A percentile compares a stretch with the other conserved stretches of the same genome.
phyloP scores from a whole-genome alignment of 2,329 filamentous ascomycete species.

The Basipetospora chlamydospora region DNA sequence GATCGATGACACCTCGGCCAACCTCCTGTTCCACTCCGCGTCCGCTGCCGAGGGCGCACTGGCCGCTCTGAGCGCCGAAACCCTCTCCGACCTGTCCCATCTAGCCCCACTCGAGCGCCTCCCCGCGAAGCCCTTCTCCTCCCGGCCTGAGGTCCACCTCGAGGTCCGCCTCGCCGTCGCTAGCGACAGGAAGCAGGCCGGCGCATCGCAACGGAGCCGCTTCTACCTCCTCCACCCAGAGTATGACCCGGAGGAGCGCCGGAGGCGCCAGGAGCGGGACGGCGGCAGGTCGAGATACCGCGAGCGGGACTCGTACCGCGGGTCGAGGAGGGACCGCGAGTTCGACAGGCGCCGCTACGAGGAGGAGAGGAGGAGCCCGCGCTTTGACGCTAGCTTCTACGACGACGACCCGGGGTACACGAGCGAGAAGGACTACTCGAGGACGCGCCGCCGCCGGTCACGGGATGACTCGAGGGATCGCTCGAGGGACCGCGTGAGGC shows the following conservation, averaged over 20 bases:
- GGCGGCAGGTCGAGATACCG: constrained; percentile 51
- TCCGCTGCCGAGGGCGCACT: constrained; percentile 38
- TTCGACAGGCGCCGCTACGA: constrained; percentile 23
- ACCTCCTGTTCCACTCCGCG: constrained; percentile 58
- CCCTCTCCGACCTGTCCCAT: constrained; percentile 37
- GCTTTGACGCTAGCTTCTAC: constrained; percentile 70
- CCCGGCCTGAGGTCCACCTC: constrained; percentile 54
- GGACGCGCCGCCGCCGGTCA: too few species aligned
- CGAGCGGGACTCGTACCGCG: constrained; percentile 30
- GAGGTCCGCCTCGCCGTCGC: constrained; percentile 59
- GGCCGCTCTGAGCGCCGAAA: constrained; percentile 32
- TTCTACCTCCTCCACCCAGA: constrained; percentile 91
- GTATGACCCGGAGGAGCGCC: constrained; percentile 64
- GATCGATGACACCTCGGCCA: constrained; percentile 88
- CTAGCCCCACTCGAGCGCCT: constrained; percentile 49
- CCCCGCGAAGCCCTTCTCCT: constrained; percentile 52
- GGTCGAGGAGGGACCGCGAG: background rate
- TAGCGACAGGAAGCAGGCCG: constrained; percentile 64
- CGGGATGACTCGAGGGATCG: too few species aligned
- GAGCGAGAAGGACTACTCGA: too few species aligned
- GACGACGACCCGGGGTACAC: too few species aligned
- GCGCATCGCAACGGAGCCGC: constrained; percentile 66
- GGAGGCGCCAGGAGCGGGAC: constrained; percentile 39
- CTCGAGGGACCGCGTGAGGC: background rate
- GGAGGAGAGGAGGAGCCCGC: constrained; percentile 35